Base-by-base conservation (phyloP, 2,329 filamentous ascomycete species). In the Ilyonectria mors-panacis region DNA sequence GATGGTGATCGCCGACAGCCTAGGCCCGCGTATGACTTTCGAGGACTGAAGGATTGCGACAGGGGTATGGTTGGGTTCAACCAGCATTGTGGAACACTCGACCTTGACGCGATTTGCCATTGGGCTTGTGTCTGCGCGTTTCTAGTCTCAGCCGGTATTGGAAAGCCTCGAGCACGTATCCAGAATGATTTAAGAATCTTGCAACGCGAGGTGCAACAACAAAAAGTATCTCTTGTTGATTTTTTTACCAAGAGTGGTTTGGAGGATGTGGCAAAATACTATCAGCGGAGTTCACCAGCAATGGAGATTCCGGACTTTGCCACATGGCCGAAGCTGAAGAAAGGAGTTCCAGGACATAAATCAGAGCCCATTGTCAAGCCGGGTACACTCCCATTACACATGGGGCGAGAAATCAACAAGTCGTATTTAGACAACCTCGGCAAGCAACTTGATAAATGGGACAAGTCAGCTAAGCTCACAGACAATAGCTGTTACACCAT, bases 51-150 rank as follows among this genome's bases (percentile, higher is more conserved):
- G 12, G 33, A 12, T n/a, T 6, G 19, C 48, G 21, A 8, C 15
- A 17, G 17, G 13, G 30, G 56, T 15, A 50, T 17, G 33, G 56
- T 74, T 13, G 35, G 56, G 39, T 68, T 74, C 33, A 71, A 65
- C 8, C 68, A 74, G 33, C 72, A 74, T 50, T 74, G 59, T 8
- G 66, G 70, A 23, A 71, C 68, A 35, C 64, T 74, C 1, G 9
- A 70, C 21, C 30, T 58, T n/a, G 48, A 44, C 4, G 61, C 64
- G 21, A 71, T 71, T 8, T 8, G 45, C 6, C 55, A 62, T 23
- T 74, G 71, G 72, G 37, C 53, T 21, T 12, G 10, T 6, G 35
- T 74, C 8, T 74, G 72, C 12, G 35, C 53, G 5, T 33, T 45
- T 10, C 7, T 71, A 7, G 45, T 64, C 15, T 47, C 47, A 23